phyloP scores from a whole-genome alignment of 2,329 filamentous ascomycete genomes.

The Colletotrichum sp. region DNA sequence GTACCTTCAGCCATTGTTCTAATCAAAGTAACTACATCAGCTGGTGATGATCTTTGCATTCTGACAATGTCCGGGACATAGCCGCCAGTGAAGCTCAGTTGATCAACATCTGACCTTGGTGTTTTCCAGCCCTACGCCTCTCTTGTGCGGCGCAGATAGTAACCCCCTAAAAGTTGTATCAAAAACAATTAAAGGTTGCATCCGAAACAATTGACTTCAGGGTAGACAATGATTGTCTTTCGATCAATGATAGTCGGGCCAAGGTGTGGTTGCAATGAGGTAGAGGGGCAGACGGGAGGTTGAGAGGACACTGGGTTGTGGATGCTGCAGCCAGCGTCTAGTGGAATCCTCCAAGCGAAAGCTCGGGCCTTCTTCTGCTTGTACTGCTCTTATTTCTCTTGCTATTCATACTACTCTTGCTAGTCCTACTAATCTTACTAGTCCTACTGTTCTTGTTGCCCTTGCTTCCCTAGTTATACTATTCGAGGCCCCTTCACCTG shows the following conservation, averaged over 20 bases:
- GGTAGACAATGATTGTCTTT: not conserved
- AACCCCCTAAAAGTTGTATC: not conserved
- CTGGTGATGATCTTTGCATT: no score
- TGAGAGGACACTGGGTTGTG: not conserved
- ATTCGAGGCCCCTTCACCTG: not conserved
- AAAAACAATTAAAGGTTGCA: no score
- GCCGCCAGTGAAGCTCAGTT: no score
- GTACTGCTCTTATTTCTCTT: not conserved
- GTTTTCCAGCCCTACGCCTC: not conserved
- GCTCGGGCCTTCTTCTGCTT: no score
- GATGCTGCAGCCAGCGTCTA: not conserved
- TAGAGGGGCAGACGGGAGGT: not conserved
- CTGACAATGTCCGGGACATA: no score
- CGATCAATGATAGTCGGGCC: not conserved
- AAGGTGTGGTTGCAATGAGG: not conserved
- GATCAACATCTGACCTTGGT: no score
- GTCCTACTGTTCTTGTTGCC: not conserved
- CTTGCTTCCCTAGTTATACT: not conserved
- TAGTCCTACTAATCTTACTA: no score
- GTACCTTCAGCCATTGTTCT: no score
- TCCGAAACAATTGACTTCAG: not conserved
- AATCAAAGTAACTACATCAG: fast-evolving
- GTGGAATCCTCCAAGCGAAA: not conserved
- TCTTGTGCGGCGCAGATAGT: not conserved
- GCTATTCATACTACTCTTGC: not conserved